A percentile compares a stretch with the other conserved stretches of the same genome.
Conservation (phyloP, 2,329 filamentous ascomycete genomes). For the Cladophialophora carrionii region DNA sequence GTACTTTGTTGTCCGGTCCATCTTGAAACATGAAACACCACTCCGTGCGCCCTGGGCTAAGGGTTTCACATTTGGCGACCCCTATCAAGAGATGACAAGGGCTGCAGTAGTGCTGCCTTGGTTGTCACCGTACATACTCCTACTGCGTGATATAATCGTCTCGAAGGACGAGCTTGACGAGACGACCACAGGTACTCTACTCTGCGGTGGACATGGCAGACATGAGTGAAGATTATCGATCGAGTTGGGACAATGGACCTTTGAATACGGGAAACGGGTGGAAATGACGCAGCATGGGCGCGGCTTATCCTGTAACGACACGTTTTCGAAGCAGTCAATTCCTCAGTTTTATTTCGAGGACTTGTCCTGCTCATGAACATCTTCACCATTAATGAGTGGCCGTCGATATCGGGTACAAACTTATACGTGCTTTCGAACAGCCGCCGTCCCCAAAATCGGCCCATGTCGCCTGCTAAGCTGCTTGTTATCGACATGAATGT, state of each 20-base stretch:
- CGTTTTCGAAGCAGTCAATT: no score
- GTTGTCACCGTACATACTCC: neutral
- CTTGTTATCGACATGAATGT: neutral
- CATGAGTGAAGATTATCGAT: neutral
- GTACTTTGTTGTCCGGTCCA: neutral
- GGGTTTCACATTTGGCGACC: conserved; percentile 15
- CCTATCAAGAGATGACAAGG: neutral
- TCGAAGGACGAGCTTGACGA: neutral
- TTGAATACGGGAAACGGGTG: neutral
- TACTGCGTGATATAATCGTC: neutral
- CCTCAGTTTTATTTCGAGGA: no score
- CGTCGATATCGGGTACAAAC: neutral
- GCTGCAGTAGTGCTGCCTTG: neutral
- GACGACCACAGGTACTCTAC: neutral
- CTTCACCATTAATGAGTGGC: neutral
- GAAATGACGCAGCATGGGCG: no score
- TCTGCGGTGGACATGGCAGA: neutral
- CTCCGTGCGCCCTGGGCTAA: neutral
- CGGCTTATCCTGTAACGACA: no score
- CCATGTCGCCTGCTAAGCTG: neutral
- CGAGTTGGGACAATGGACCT: neutral
- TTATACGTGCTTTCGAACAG: neutral
- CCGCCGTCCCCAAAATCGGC: neutral
- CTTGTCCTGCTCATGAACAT: no score
- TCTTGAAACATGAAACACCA: conserved; percentile 22